Base-by-base conservation (phyloP, 305 asterid genomes). In the Fraxinus angustifolia region DNA sequence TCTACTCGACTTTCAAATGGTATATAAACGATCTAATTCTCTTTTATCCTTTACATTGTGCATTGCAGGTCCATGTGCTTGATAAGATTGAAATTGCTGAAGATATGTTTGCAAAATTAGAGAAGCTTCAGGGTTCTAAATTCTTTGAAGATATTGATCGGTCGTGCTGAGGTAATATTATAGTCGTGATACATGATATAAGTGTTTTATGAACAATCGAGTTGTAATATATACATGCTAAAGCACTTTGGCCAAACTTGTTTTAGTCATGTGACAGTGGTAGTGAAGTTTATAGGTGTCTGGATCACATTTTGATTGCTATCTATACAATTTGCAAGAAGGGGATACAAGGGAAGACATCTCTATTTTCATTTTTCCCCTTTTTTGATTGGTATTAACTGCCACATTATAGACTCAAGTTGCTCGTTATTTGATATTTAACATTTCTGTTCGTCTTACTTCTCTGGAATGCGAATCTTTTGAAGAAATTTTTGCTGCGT, bases 21-120 rank as follows among this genome's bases (percentile, higher is more conserved):
- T 12, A 58, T 60, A 48, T 71, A 70, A 17, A 30, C 2, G 35
- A 21, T 6, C 21, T 77, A 67, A 84, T 58, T 58, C 34, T 26
- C 14, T 23, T 36, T 10, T 38, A 2, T 30, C 8, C 33, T 36
- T 80, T 36, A 28, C 16, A 53, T 38, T 19, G 62, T 84, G 77
- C 38, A 80, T 83, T 79, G 83, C 88, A 83, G 90, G 86, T 60
- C 38, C 35, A 35, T 71, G 33, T 40, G 80, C 80, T 74, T 38
- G 79, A 56, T 34, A 14, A 81, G 45, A 53, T 35, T 38, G 76
- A 77, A 68, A 68, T 74, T 77, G 75, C 73, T 80, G 86, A 77
- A 82, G 35, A 76, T 85, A 62, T 56, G 60, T 79, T 67, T 56
- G 50, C 26, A 38, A 56, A 53, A 45, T 21, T 80, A 79, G 84